These are phyloP conservation scores for Annulohypoxylon nitens DNA, from an alignment of 495 filamentous ascomycete genomes.

Conservation along the genomic window DNA sequence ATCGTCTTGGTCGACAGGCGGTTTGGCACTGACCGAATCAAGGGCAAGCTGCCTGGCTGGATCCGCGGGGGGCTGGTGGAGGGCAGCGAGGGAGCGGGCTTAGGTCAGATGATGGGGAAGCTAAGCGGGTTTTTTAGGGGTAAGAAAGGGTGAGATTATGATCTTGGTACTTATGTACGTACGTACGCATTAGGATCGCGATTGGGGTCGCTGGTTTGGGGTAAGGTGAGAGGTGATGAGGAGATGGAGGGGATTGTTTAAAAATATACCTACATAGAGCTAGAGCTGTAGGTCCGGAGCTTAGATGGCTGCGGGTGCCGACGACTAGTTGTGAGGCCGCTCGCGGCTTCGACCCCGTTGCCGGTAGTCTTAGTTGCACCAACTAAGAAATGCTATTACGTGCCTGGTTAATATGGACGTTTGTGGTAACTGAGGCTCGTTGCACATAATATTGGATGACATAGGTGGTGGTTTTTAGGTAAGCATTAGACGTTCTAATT, in stretches of 20 bases:
- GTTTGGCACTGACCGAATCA: constrained; percentile 76
- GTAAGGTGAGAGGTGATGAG: neutral
- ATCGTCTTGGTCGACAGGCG: constrained; percentile 87
- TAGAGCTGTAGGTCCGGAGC: neutral
- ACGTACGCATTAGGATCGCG: neutral
- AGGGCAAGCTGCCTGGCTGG: constrained; percentile 87
- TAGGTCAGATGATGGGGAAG: constrained; percentile 67
- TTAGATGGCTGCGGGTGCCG: neutral
- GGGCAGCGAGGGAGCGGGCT: constrained; percentile 59
- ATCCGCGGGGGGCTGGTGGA: constrained; percentile 74
- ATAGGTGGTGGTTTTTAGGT: neutral
- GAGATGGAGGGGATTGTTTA: neutral
- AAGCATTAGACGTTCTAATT: neutral
- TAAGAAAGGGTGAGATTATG: constrained; percentile 50
- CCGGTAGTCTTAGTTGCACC: neutral
- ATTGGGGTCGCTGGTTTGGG: neutral
- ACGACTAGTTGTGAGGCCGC: neutral
- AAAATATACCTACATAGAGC: neutral
- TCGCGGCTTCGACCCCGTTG: neutral
- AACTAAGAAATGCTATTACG: neutral
- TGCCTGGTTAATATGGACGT: neutral
- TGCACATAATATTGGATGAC: neutral
- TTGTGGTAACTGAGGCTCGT: neutral
- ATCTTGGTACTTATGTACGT: neutral
- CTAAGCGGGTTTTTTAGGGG: constrained; percentile 69